Base-by-base conservation (phyloP, 768 basidiomycete species). In the Botryobasidium botryosum region DNA sequence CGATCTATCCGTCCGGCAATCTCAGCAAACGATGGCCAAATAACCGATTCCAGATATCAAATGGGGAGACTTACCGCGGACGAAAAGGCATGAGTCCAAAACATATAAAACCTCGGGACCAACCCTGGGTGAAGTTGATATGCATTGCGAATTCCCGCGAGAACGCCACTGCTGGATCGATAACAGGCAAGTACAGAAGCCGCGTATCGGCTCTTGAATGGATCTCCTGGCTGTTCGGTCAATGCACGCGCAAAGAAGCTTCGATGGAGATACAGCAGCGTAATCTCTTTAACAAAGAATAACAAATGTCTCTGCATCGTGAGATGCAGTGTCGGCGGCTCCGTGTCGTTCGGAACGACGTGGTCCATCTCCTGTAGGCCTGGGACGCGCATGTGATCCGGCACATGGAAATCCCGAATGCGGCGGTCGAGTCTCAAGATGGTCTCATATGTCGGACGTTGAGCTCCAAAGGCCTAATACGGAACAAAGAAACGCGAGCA, bases 211-310 rank as follows among this genome's bases (percentile, higher is more conserved):
- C 74, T 77, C 57, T 70, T 72, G 58, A 83, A 71, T 20, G 81
- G 81, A 57, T 82, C 73, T 4, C 60, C 58, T 4, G 81, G 72
- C 47, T 70, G 69, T 41, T 70, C 77, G 20, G 68, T 65, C 28
- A 83, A 67, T 3, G 79, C 80, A 54, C 79, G 75, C 3, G 79
- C 75, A 51, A 83, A 80, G 64, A 78, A 82, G 52, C 76, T 74
- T 15, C 49, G 37, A 26, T 50, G 49, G 25, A 50, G 35, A 35
- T 50, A 50, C 20, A 48, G 13, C 25, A 50, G 25, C 15, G 40
- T 31, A 27, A 31, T 43, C 29, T 50, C 49, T 13, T 80, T 46
- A 25, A 51, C 15, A 26, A 44, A 44, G 4, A 43, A 27, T 3
- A 46, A 17, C 25, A 43, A 27, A 24, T 48, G 48, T 3, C 35